Evolutionary conservation across 2,329 filamentous ascomycete species (phyloP).

Genomic region (Botrytis byssoidea): DNA sequence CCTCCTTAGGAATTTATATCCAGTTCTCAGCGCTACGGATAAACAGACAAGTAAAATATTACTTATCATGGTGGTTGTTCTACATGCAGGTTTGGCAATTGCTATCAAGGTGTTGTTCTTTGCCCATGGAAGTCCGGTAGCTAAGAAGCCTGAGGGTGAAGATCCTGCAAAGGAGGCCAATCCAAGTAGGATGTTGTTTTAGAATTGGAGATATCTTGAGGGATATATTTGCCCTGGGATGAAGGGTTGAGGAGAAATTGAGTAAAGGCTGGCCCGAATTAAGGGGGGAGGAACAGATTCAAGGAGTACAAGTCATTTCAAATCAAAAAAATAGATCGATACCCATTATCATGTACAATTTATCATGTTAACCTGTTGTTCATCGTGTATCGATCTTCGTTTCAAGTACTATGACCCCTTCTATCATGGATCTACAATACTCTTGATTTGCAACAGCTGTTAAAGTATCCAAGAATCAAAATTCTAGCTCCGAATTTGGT

Average conservation of each 20-base stretch:
- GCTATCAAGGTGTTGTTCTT: constrained; percentile 98
- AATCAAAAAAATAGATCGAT: constrained; percentile 14
- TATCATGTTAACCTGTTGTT: not conserved
- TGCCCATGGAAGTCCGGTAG: constrained; percentile 67
- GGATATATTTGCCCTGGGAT: not conserved
- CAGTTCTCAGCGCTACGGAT: constrained; percentile 89
- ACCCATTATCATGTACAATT: constrained; percentile 12
- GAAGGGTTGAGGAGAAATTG: not conserved
- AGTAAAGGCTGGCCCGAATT: not conserved
- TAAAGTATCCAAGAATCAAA: not conserved
- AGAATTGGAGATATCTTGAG: not conserved
- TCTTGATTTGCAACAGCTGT: not conserved
- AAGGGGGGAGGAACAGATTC: not conserved
- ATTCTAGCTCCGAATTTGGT: not conserved
- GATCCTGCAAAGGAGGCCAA: constrained; percentile 22
- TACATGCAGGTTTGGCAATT: constrained; percentile 87
- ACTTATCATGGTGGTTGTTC: constrained; percentile 75
- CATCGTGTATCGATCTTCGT: too few relatives aligned
- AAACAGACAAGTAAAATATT: constrained; percentile 86
- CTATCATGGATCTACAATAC: not conserved
- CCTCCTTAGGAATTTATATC: constrained; percentile 81
- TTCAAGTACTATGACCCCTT: not conserved
- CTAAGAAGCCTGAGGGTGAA: constrained; percentile 24
- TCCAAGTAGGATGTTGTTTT: constrained; percentile 23
- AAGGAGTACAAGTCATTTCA: not conserved